Evolutionary conservation across 2,329 filamentous ascomycete genomes (phyloP), one percentile per base, ranked within the genome.

Genomic region (Venturia pyrina): DNA sequence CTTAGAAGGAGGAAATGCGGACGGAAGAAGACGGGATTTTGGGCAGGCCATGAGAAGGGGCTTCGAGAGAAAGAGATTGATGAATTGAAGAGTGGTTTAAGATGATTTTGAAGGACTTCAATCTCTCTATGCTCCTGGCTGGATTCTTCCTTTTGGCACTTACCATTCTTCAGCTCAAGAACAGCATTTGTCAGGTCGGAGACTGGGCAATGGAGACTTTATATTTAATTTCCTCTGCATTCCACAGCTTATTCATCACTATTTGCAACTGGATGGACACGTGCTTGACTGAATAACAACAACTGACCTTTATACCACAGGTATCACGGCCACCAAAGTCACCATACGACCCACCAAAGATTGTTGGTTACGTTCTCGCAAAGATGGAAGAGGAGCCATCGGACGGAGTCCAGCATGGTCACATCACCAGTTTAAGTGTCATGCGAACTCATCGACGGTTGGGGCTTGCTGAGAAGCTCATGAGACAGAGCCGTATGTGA

Each of bases 351-450:
- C 95, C 96, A 72, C 95, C 95, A 70, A 96, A 97, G 79, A 96
- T 99, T 68, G 95, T 99, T 32, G 95, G 95, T 72, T 99, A 99
- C 76, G 95, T 99, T n/a, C 87, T 99, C 34, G 95, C 95, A 63
- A 99, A 99, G 84, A 99, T 99, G 93, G 95, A 99, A 78, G 95
- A 99, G 81, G 95, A 98, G 77, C 93, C 95, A 8, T 75, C 88
- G 67, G 93, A 98, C 76, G 93, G 93, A 67, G 81, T 97, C 50
- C 90, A 89, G 71, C 95, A 98, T 79, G 95, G 95, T 19, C 95
- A 99, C 80, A 98, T 99, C 74, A 99, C 95, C 59, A 93, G 89
- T 71, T 78, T 99, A 73, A 93, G 88, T 73, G 95, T 99, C 56
- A 99, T 98, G 95, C 84, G 95, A 70, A 99, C 95, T 70, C 95